Conservation (phyloP, 2,329 filamentous ascomycete genomes). For the Arachnopeziza araneosa region DNA sequence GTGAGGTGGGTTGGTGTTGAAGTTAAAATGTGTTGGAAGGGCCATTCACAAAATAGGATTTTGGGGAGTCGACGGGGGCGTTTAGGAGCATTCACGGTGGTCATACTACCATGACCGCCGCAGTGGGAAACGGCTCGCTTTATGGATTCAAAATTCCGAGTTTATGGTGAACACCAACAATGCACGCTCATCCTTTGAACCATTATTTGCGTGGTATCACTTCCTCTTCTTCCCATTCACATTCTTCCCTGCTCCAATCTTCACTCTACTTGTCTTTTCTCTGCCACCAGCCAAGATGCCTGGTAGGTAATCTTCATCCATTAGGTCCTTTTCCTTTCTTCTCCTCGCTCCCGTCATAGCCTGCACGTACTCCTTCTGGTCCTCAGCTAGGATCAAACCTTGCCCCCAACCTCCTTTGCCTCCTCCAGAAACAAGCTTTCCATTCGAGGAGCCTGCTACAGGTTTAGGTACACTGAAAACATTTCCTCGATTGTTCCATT, state of each 20-base stretch:
- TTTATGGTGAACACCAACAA: background rate
- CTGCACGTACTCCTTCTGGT: slow-evolving; percentile 85
- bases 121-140: background rate
- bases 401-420: slow-evolving; percentile 85
- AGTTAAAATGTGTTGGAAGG: background rate
- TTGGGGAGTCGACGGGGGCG: slow-evolving; percentile 21
- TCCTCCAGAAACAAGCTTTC: slow-evolving; percentile 61
- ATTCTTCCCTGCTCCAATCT: slow-evolving; percentile 78
- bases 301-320: slow-evolving; percentile 93
- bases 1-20: background rate
- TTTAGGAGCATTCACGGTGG: slow-evolving; percentile 7
- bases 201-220: slow-evolving; percentile 21
- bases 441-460: slow-evolving; percentile 71
- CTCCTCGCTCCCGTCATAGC: slow-evolving; percentile 60
- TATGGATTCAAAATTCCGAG: background rate
- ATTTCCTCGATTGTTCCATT: slow-evolving; percentile 92
- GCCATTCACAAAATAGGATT: slow-evolving; percentile 1
- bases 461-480: slow-evolving; percentile 92
- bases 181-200: background rate
- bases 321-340: slow-evolving; percentile 70
- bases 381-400: slow-evolving; percentile 80
- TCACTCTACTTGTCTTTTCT: slow-evolving; percentile 56
- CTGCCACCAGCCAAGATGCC: slow-evolving; percentile 78
- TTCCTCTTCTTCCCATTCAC: slow-evolving; percentile 73
- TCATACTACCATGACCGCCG: background rate